phyloP scores from a whole-genome alignment of 768 basidiomycete species.

The Auriculariales sp. region DNA sequence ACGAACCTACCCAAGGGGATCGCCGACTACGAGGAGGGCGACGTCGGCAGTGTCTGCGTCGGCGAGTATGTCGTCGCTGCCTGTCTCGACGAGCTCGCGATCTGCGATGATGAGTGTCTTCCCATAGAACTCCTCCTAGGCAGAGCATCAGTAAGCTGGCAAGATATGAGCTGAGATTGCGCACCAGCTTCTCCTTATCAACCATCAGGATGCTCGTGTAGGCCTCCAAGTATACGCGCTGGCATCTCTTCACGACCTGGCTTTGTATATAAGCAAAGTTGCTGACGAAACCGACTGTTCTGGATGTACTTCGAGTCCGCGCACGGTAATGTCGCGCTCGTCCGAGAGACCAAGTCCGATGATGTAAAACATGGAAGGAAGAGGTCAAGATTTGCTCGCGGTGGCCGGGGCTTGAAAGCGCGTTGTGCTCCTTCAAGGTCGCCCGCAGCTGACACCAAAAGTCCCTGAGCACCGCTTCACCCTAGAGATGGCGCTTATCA shows the following conservation, averaged over 20 bases:
- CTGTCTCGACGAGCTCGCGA: conserved; percentile 91
- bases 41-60: conserved; percentile 74
- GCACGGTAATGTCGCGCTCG: conserved; percentile 87
- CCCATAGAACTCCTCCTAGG: conserved; percentile 87
- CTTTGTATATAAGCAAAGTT: no score
- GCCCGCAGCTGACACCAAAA: no score
- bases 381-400: no score
- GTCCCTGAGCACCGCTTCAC: no score
- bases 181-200: conserved; percentile 69
- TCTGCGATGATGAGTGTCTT: conserved; percentile 79
- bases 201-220: conserved; percentile 96
- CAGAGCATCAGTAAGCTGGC: no score
- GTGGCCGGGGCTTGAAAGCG: no score
- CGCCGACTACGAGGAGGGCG: conserved; percentile 86
- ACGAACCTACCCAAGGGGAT: conserved; percentile 72
- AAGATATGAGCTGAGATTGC: conserved; percentile 21
- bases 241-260: conserved; percentile 63
- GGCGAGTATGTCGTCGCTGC: conserved; percentile 76
- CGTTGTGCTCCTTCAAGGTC: no score
- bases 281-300: background rate
- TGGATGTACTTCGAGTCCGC: conserved; percentile 73
- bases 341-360: conserved; percentile 89
- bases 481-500: no score
- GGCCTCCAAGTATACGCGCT: conserved; percentile 89
- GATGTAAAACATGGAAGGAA: conserved; percentile 91